Base-by-base conservation (phyloP, 2,329 filamentous ascomycete genomes). In the Colletotrichum filicis region DNA sequence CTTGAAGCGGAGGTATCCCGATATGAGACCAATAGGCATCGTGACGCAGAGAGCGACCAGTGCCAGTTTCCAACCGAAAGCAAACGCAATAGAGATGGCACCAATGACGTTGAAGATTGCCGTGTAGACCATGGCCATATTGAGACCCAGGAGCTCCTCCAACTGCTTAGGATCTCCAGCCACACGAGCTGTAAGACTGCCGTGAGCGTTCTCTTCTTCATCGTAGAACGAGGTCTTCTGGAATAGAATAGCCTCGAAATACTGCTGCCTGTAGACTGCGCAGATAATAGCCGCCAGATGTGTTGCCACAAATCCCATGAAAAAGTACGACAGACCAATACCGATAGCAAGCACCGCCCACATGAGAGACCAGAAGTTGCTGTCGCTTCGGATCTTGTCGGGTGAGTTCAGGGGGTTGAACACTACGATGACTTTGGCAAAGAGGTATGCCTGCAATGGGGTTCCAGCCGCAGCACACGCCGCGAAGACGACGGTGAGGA, bases 21-120 rank as follows among this genome's bases (percentile, higher is more conserved):
- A 84, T 5, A 80, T 67, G 4, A 90, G 75, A 57, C 86, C 83
- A 26, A 90, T 78, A 0, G 89, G 89, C 66, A 89, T 80, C 6
- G 88, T 87, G 9, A 93, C 89, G 76, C 90, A 92, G 9, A 91
- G 83, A 0, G 89, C 87, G 0, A 95, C 91, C 0, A 95, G 82
- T 0, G 92, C 90, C 9, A 96, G 85, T 79, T 95, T 95, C 94
- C 94, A 95, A 1, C 92, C 92, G 79, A 92, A 94, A 4, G 87
- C 85, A 77, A 94, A 95, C 1, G 92, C 87, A 64, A 95, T 92
- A 56, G 87, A 84, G 16, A 94, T 82, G 8, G 89, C 90, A 0
- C 92, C 93, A 9, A 90, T 77, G 3, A 95, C 81, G 61, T 89
- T 92, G 78, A 94, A 92, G 26, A 92, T 78, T 9, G 92, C 90